Conservation (phyloP, 1,284 basidiomycete genomes). For the Wolfiporia cocos region DNA sequence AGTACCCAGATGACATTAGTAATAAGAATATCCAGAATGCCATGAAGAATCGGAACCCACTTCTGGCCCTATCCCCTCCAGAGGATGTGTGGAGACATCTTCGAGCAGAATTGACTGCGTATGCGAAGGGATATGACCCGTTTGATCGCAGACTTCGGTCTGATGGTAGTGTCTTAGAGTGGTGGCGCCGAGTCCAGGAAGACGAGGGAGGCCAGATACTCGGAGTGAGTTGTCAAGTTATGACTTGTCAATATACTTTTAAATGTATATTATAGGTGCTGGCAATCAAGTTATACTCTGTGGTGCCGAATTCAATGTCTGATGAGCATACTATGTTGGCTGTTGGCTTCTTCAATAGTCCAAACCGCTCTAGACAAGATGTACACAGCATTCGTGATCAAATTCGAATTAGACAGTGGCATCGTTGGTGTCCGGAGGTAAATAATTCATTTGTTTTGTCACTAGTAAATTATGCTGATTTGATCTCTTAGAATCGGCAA, state of each 20-base stretch:
- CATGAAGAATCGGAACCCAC: neutral
- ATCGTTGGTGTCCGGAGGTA: too few relatives aligned
- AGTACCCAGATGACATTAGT: too few relatives aligned
- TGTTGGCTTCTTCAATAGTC: neutral
- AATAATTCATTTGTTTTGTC: too few relatives aligned
- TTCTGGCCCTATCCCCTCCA: neutral
- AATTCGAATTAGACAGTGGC: neutral
- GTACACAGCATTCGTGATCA: neutral
- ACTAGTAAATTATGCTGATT: too few relatives aligned
- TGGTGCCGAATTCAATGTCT: neutral
- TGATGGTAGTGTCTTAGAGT: neutral
- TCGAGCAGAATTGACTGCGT: neutral
- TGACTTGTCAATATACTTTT: neutral
- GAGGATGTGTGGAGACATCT: neutral
- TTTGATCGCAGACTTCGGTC: neutral
- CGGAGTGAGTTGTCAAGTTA: neutral
- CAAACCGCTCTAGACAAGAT: neutral
- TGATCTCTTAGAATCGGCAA: too few relatives aligned
- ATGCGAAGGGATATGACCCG: too few relatives aligned
- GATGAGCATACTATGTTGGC: neutral
- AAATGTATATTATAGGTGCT: neutral
- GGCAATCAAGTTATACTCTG: slow-evolving; percentile 1
- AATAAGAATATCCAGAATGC: neutral
- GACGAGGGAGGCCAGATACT: neutral
- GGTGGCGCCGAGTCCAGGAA: neutral